Conservation (phyloP, 495 filamentous ascomycete species). For the Neohortaea acidophila region DNA sequence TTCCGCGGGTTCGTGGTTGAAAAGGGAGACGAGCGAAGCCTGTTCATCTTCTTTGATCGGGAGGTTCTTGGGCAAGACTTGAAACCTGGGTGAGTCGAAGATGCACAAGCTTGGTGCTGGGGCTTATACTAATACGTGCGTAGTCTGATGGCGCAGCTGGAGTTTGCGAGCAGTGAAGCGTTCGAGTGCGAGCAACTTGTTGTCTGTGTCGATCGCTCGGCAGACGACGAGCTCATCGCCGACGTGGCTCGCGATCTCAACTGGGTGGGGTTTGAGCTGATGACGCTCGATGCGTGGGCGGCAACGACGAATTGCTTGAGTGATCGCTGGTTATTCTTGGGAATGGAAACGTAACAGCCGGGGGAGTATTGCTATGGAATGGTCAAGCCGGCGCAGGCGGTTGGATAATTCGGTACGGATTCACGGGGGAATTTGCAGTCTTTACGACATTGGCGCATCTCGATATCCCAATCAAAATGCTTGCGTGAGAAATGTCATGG, state of each 20-base stretch:
- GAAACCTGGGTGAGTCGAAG: conserved; percentile 69
- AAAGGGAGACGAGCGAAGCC: conserved; percentile 45
- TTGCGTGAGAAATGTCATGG: no score
- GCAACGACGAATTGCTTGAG: conserved; percentile 42
- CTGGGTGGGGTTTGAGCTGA: conserved; percentile 81
- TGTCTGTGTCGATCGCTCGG: conserved; percentile 58
- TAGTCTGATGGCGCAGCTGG: conserved; percentile 80
- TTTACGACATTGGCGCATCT: no score
- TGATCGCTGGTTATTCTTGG: conserved; percentile 66
- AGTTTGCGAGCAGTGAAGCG: conserved; percentile 53
- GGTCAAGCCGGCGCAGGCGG: no score
- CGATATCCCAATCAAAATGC: no score
- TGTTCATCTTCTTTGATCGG: conserved; percentile 80
- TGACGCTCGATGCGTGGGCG: conserved; percentile 61
- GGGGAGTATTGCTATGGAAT: no score
- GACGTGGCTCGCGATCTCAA: conserved; percentile 62
- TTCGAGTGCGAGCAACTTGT: conserved; percentile 65
- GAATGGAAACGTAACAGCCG: conserved; percentile 58
- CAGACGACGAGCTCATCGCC: conserved; percentile 36
- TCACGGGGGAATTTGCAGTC: no score
- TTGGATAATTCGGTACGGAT: no score
- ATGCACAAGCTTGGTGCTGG: not conserved
- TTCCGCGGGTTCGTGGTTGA: conserved; percentile 71
- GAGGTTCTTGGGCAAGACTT: conserved; percentile 54
- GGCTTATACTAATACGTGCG: conserved; percentile 9